Evolutionary conservation across 2,329 filamentous ascomycete species (phyloP), one percentile per base, ranked within the genome.

Genomic region (Harringtonia aguacate): DNA sequence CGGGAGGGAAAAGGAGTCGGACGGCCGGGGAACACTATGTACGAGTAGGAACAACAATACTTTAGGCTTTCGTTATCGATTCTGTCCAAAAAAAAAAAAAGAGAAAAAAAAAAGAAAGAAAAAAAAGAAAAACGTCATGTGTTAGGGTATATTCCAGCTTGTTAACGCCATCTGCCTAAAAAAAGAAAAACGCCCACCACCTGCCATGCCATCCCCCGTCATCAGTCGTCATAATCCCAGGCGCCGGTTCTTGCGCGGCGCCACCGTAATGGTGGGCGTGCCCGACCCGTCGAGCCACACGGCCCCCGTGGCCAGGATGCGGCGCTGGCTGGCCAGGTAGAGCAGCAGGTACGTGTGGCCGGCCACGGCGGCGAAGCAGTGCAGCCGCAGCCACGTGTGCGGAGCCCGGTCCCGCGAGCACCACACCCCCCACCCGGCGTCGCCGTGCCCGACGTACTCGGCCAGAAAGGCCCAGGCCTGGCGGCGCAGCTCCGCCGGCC

Each of bases 311-410:
- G 65, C 66, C 46, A 73, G 71, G 15, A 89, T 61, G 48, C 70
- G 69, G 28, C 81, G 70, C 45, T 75, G 69, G 53, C 81, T 90
- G 0, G 79, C 83, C 14, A 88, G 62, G 56, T 84, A 90, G 0
- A 94, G 61, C 33, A 89, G 59, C 4, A 92, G 61, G 58, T 87
- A 94, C 29, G 86, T 70, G 54, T 94, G 81, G 43, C 77, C 72
- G 0, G 77, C 76, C 1, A 86, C 65, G 49, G 81, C 74, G 0
- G 84, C 88, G 81, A 85, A 95, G 55, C 85, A 86, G 57, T 84
- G 92, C 1, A 90, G 59, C 29, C 78, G 73, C 2, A 94, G 59
- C 45, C 68, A 63, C 12, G 56, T 30, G 37, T 47, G 60, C 52
- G 65, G 70, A 4, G 53, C 56, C 21, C 54, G 53, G 39, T 69